These are phyloP conservation scores for Wickerhamiella musiphila DNA, from an alignment of 805 yeast genomes.

Conservation along the genomic window DNA sequence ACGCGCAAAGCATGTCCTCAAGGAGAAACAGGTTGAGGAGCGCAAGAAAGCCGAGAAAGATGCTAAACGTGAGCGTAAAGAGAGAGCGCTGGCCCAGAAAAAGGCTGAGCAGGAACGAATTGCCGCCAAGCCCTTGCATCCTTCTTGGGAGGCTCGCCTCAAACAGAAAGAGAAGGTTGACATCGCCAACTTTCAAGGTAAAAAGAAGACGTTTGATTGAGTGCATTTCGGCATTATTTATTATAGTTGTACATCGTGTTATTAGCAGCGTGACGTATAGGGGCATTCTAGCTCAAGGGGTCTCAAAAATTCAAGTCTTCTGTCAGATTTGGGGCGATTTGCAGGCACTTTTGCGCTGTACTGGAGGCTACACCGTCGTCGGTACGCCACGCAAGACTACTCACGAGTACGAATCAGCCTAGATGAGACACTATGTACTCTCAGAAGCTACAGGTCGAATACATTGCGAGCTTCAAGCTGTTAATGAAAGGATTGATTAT, in stretches of 20 bases:
- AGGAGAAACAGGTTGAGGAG: constrained; percentile 37
- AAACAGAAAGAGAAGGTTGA: constrained; percentile 47
- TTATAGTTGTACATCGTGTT: background rate
- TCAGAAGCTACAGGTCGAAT: no score
- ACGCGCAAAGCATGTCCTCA: constrained; percentile 65
- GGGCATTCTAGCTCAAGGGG: no score
- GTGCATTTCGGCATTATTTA: background rate
- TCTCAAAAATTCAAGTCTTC: no score
- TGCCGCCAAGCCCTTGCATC: constrained; percentile 41
- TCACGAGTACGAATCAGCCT: no score
- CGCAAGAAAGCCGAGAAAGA: constrained; percentile 29
- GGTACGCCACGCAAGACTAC: no score
- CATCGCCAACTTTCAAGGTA: constrained; percentile 61
- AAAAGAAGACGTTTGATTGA: constrained; percentile 60
- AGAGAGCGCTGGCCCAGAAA: constrained; percentile 14
- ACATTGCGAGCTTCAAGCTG: no score
- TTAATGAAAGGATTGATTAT: no score
- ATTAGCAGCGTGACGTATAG: background rate
- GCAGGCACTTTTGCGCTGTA: no score
- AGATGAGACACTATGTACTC: no score
- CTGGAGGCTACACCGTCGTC: no score
- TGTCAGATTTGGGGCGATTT: no score
- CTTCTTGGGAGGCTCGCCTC: constrained; percentile 95
- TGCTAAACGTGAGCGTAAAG: constrained; percentile 6
- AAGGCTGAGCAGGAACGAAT: constrained; percentile 11